Evolutionary conservation across 1,284 basidiomycete genomes (phyloP).

Genomic region (Pholiota adiposa): DNA sequence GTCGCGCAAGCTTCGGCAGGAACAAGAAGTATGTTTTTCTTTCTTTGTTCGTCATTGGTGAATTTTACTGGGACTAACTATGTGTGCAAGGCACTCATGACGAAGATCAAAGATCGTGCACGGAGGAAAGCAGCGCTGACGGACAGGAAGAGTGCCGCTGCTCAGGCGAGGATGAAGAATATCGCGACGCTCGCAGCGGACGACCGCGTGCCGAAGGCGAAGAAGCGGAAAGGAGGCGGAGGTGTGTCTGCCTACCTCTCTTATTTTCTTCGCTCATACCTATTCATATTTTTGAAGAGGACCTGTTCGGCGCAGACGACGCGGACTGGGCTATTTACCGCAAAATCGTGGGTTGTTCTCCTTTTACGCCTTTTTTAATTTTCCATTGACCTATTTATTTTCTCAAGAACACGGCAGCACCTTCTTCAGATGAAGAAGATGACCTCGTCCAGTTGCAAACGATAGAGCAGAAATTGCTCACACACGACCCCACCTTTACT

Average conservation of each 20-base stretch:
- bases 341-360: conserved; percentile 77
- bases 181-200: conserved; percentile 93
- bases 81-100: conserved; percentile 69
- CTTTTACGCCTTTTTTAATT: conserved; percentile 23
- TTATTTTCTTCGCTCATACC: not conserved
- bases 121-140: conserved; percentile 83
- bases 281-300: conserved; percentile 59
- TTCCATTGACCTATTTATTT: not conserved
- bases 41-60: not conserved
- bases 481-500: conserved; percentile 86
- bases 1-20: conserved; percentile 69
- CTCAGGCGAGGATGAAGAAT: conserved; percentile 97
- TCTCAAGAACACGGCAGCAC: conserved; percentile 74
- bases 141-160: conserved; percentile 93
- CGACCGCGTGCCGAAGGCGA: conserved; percentile 71
- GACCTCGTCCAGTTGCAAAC: conserved; percentile 75
- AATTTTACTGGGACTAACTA: not conserved
- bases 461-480: conserved; percentile 84
- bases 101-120: conserved; percentile 84
- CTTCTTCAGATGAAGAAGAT: conserved; percentile 97
- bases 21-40: conserved; percentile 71
- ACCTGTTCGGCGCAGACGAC: conserved; percentile 94
- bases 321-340: conserved; percentile 98
- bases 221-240: conserved; percentile 77
- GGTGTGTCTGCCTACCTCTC: conserved; percentile 46